These are phyloP conservation scores for Skeletonema marinoi DNA, from an alignment of 108 stramenopile species.

Conservation along the genomic window DNA sequence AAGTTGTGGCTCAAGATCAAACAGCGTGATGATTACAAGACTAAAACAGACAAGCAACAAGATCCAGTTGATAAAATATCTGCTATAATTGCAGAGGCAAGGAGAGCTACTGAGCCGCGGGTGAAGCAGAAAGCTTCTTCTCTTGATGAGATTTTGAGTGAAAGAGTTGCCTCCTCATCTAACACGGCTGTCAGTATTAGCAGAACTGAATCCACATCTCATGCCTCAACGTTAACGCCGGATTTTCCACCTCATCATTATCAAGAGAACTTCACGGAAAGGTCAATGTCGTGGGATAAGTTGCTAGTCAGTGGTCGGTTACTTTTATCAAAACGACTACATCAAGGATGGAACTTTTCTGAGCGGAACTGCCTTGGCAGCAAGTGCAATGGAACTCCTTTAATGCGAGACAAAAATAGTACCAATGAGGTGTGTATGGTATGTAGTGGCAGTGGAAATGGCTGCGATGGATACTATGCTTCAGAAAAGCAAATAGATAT, in stretches of 20 bases:
- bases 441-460: slow-evolving; percentile 23
- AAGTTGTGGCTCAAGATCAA: slow-evolving; percentile 14
- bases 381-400: slow-evolving; percentile 27
- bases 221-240: not conserved
- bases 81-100: slow-evolving; percentile 23
- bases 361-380: slow-evolving; percentile 10
- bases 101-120: slow-evolving; percentile 7
- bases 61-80: slow-evolving; percentile 19
- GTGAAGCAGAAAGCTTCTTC: not conserved
- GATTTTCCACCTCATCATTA: not conserved
- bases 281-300: slow-evolving; percentile 9
- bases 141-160: not conserved
- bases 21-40: not conserved
- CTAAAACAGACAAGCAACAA: not conserved
- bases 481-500: not conserved
- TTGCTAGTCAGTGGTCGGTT: slow-evolving; percentile 9
- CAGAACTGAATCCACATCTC: not conserved
- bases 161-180: not conserved
- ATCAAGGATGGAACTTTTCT: slow-evolving; percentile 24
- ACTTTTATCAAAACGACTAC: slow-evolving; percentile 13
- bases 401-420: not conserved
- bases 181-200: not conserved
- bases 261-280: not conserved
- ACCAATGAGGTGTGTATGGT: slow-evolving; percentile 10
- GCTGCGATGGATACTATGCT: slow-evolving; percentile 21